Conservation (phyloP, 176 grass and related monocot species). For the bread wheat (Triticum aestivum) region DNA sequence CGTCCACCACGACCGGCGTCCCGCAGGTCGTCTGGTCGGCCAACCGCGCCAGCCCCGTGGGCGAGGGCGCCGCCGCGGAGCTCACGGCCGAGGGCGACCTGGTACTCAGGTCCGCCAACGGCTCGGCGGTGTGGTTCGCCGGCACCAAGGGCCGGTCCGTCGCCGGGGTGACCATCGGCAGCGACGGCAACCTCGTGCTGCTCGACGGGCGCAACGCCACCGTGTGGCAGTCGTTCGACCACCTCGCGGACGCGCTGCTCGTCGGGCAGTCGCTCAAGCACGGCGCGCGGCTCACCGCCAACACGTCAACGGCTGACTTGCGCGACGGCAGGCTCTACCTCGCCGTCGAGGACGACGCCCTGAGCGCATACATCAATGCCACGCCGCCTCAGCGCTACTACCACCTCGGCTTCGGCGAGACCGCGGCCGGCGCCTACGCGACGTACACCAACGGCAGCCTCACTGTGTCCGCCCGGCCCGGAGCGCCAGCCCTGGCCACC, state of each 20-base stretch:
- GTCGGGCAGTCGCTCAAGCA: constrained; percentile 28
- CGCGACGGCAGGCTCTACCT: constrained; percentile 27
- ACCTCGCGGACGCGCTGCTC: constrained; percentile 45
- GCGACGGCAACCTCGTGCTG: constrained; percentile 45
- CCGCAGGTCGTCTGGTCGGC: constrained; percentile 51
- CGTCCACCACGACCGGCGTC: constrained; percentile 17
- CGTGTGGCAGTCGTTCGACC: constrained; percentile 56
- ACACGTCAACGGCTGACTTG: background rate
- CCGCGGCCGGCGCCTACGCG: background rate
- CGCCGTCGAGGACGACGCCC: constrained; percentile 5
- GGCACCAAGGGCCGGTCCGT: constrained; percentile 26
- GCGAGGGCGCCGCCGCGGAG: constrained; percentile 11
- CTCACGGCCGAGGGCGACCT: constrained; percentile 25
- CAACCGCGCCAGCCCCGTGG: constrained; percentile 29
- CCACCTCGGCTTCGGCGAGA: background rate
- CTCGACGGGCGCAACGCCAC: background rate
- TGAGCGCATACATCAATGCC: constrained; percentile 30
- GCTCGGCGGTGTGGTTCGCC: constrained; percentile 20
- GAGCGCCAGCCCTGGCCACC: background rate
- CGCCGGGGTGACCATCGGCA: background rate
- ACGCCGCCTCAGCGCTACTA: constrained; percentile 37
- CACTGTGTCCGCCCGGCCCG: background rate
- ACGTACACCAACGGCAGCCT: constrained; percentile 37
- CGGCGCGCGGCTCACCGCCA: constrained; percentile 29
- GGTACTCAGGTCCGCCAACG: background rate